These are phyloP conservation scores for Sarocladium brachiariae DNA, from an alignment of 2,329 filamentous ascomycete genomes.

Conservation along the genomic window DNA sequence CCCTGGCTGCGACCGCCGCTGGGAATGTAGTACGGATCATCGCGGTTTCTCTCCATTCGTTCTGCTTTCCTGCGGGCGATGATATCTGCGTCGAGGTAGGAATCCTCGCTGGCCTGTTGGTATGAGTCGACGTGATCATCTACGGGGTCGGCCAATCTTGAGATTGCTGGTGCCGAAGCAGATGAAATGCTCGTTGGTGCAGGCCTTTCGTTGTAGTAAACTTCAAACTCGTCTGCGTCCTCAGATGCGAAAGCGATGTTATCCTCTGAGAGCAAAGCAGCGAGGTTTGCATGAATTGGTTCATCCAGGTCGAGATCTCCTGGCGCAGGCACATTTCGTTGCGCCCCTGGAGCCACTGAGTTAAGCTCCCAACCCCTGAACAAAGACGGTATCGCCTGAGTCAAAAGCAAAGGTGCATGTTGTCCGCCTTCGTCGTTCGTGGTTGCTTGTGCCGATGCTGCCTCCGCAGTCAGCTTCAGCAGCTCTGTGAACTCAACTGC, in stretches of 20 bases:
- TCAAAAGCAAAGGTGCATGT: constrained; percentile 76
- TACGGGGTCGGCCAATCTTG: constrained; percentile 42
- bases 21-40: constrained; percentile 92
- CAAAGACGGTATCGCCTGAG: constrained; percentile 81
- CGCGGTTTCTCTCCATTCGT: constrained; percentile 72
- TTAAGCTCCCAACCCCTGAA: constrained; percentile 86
- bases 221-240: constrained; percentile 60
- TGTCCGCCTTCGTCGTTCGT: constrained; percentile 46
- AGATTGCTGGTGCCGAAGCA: constrained; percentile 42
- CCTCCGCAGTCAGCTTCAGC: constrained; percentile 79
- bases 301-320: constrained; percentile 70
- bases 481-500: constrained; percentile 89
- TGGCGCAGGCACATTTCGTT: constrained; percentile 78
- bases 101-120: constrained; percentile 54
- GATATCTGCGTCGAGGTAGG: constrained; percentile 65
- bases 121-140: constrained; percentile 48
- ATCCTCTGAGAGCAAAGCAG: constrained; percentile 56
- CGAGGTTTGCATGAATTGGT: constrained; percentile 72
- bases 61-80: constrained; percentile 69
- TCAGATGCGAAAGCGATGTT: constrained; percentile 40
- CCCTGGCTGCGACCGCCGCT: constrained; percentile 33
- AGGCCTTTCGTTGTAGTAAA: constrained; percentile 55
- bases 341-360: constrained; percentile 76
- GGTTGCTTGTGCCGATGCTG: constrained; percentile 59
- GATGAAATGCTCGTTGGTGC: constrained; percentile 45